Conservation (phyloP, 352 stramenopile genomes). For the Paralagenidium karlingii region DNA sequence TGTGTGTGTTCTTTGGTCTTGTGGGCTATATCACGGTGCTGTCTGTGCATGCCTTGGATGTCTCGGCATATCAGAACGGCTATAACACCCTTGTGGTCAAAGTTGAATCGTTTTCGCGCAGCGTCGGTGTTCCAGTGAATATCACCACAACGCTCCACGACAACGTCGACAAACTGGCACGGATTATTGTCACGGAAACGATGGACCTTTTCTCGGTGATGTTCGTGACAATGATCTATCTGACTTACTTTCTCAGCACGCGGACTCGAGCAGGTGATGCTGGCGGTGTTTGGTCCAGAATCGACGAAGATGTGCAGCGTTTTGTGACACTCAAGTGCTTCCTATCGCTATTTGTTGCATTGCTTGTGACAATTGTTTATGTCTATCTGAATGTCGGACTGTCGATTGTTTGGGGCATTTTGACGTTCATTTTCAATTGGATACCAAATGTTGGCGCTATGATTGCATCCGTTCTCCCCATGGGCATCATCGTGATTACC, state of each 20-base stretch:
- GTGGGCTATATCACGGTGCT: slow-evolving; percentile 82
- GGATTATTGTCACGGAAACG: slow-evolving; percentile 72
- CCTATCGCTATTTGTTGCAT: slow-evolving; percentile 73
- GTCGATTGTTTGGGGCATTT: slow-evolving; percentile 78
- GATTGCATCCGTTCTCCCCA: slow-evolving; percentile 71
- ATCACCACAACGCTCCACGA: slow-evolving; percentile 84
- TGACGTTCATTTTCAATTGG: slow-evolving; percentile 85
- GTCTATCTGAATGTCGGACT: slow-evolving; percentile 82
- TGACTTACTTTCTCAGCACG: slow-evolving; percentile 82
- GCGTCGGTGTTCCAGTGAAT: slow-evolving; percentile 73
- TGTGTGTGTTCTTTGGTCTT: slow-evolving; percentile 79
- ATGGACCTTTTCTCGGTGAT: slow-evolving; percentile 86
- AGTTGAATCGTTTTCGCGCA: slow-evolving; percentile 48
- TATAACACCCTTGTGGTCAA: slow-evolving; percentile 61
- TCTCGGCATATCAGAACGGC: slow-evolving; percentile 68
- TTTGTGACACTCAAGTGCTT: slow-evolving; percentile 86
- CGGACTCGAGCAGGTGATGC: slow-evolving; percentile 72
- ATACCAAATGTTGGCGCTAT: slow-evolving; percentile 83
- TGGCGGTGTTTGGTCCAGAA: slow-evolving; percentile 80
- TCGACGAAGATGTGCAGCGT: slow-evolving; percentile 80
- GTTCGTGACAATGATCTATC: slow-evolving; percentile 84
- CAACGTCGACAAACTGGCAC: slow-evolving; percentile 81
- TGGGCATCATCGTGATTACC: slow-evolving; percentile 82
- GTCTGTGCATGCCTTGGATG: slow-evolving; percentile 70
- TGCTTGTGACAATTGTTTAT: slow-evolving; percentile 82